Conservation (phyloP, 805 yeast genomes). For the Debaryomyces prosopidis region DNA sequence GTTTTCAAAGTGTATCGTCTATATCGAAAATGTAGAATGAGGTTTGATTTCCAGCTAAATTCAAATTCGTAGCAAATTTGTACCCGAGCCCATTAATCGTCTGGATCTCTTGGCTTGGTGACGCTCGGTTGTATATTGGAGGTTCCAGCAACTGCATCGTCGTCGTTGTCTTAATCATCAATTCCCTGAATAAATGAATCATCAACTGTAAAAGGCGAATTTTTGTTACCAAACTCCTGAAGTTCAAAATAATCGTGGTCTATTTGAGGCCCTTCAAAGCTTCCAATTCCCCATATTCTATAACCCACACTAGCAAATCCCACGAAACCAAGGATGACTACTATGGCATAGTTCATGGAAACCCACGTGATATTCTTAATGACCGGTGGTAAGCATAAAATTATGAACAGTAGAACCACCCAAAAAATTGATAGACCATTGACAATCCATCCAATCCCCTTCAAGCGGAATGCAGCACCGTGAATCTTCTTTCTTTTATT, state of each 20-base stretch:
- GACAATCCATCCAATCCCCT: slow-evolving; percentile 62
- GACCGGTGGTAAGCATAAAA: slow-evolving; percentile 72
- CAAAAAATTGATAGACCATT: slow-evolving; percentile 61
- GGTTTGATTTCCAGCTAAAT: too few species aligned
- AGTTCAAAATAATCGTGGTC: slow-evolving; percentile 46
- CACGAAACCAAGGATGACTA: slow-evolving; percentile 53
- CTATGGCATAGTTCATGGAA: slow-evolving; percentile 64
- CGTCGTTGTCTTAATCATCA: slow-evolving; percentile 15
- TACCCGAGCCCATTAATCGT: too few species aligned
- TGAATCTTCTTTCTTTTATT: slow-evolving; percentile 60
- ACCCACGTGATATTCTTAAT: slow-evolving; percentile 40
- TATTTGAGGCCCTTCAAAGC: slow-evolving; percentile 64
- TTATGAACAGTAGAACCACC: slow-evolving; percentile 56
- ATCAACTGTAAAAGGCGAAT: slow-evolving; percentile 6
- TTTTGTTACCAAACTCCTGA: slow-evolving; percentile 20
- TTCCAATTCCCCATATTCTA: slow-evolving; percentile 58
- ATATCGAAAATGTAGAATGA: too few species aligned
- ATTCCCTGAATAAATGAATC: slow-evolving; percentile 10
- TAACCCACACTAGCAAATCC: slow-evolving; percentile 53
- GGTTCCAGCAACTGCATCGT: background rate
- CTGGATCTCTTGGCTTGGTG: too few species aligned
- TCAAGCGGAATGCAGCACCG: slow-evolving; percentile 68
- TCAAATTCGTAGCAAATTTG: too few species aligned
- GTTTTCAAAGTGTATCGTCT: too few species aligned
- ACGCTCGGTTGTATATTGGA: too few species aligned